Evolutionary conservation across 306 rosid species (phyloP).

Genomic region (Lathyrus tuberosus): DNA sequence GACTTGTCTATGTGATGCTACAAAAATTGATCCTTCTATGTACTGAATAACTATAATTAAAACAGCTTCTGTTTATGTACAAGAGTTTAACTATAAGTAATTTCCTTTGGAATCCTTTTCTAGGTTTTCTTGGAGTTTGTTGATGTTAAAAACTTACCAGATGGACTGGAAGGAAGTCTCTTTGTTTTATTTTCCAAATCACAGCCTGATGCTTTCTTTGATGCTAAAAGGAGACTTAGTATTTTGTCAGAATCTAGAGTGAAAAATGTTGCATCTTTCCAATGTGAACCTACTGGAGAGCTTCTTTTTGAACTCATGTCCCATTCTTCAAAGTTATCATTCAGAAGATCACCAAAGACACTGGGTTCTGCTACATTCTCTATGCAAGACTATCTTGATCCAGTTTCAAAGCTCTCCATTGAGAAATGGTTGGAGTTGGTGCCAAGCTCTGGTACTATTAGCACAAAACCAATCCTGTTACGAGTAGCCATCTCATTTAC

Average conservation of each 20-base stretch:
- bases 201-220: conserved; percentile 70
- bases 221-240: conserved; percentile 63
- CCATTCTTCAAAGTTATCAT: conserved; percentile 55
- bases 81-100: conserved; percentile 6
- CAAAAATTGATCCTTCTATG: not conserved
- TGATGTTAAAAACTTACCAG: conserved; percentile 74
- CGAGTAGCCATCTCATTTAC: conserved; percentile 75
- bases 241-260: conserved; percentile 70
- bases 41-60: conserved; percentile 5
- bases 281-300: conserved; percentile 89
- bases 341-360: conserved; percentile 56
- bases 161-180: conserved; percentile 76
- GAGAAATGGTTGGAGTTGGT: conserved; percentile 80
- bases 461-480: conserved; percentile 60
- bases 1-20: not conserved
- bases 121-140: conserved; percentile 86
- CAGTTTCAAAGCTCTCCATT: conserved; percentile 63
- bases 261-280: conserved; percentile 80
- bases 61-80: conserved; percentile 28
- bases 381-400: conserved; percentile 58
- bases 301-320: conserved; percentile 74
- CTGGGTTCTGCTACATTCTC: conserved; percentile 70
- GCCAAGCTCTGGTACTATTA: conserved; percentile 55
- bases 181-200: conserved; percentile 73
- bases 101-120: conserved; percentile 36